phyloP scores from a whole-genome alignment of 371 early-diverging fungal species.

The Rhizopus stolonifer region DNA sequence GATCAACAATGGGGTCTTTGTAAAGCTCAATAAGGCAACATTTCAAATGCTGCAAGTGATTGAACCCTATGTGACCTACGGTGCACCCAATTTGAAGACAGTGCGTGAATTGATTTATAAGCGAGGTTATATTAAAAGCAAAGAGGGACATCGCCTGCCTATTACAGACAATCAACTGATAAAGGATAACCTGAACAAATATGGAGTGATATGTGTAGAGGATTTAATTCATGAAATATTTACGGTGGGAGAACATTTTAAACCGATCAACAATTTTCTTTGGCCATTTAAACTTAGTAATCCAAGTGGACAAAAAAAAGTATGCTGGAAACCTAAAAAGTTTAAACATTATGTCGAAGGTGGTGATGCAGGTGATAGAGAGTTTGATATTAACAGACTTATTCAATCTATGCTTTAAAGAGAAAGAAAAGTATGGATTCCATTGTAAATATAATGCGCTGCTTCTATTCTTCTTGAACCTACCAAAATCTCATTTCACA shows the following conservation, averaged over 20 bases:
- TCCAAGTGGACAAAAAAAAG: slow-evolving; percentile 71
- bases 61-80: slow-evolving; percentile 95
- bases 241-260: slow-evolving; percentile 91
- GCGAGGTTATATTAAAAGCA: slow-evolving; percentile 96
- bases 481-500: not conserved
- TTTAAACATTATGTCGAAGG: slow-evolving; percentile 95
- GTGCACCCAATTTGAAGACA: slow-evolving; percentile 96
- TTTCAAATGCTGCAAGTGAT: slow-evolving; percentile 96
- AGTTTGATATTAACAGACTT: slow-evolving; percentile 92
- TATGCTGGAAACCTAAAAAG: slow-evolving; percentile 95
- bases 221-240: slow-evolving; percentile 98
- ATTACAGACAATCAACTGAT: slow-evolving; percentile 94
- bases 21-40: slow-evolving; percentile 96
- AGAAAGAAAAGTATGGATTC: too few species aligned
- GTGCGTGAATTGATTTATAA: slow-evolving; percentile 98
- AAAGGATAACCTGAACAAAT: slow-evolving; percentile 88
- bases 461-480: not conserved
- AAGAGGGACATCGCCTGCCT: slow-evolving; percentile 86
- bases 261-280: slow-evolving; percentile 91
- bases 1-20: slow-evolving; percentile 98
- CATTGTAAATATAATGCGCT: too few species aligned
- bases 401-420: slow-evolving; percentile 94
- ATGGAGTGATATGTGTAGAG: slow-evolving; percentile 96
- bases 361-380: slow-evolving; percentile 97
- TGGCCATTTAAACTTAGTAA: slow-evolving; percentile 98